Evolutionary conservation across 495 filamentous ascomycete genomes (phyloP), one percentile per base, ranked within the genome.

Genomic region (Penicillium egyptiacum): DNA sequence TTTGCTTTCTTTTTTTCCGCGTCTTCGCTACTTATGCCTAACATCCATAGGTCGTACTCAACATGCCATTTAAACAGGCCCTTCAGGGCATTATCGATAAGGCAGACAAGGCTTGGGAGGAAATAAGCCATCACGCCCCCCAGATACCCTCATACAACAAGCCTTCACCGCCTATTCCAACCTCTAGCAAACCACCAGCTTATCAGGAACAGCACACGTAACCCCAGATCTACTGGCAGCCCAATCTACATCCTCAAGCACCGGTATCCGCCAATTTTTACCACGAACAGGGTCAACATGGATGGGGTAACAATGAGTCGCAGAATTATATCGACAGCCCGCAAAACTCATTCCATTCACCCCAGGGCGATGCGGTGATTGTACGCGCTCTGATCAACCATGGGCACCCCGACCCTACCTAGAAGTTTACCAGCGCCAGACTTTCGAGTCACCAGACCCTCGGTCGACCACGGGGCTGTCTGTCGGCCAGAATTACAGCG

Each of bases 301-400:
- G 65, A 37, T 68, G 65, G 65, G 65, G 65, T 49, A 68, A 68
- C 56, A 57, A 68, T 28, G 65, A 68, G 53, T 22, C 63, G 44
- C 65, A 68, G 60, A 66, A 68, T 50, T 68, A 68, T 44, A 44
- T 59, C 56, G 60, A 66, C 55, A 63, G 59, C 50, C 65, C 53
- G 17, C 60, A 68, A 46, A 68, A 68, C 50, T 63, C 63, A 55
- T 66, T 68, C 60, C 65, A 68, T 59, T 66, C 65, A 59, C n/a
- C 17, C 51, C 63, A 68, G 17, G 65, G 63, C 35, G 63, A 68
- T 57, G 63, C 63, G 40, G 40, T 68, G 60, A 63, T 68, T 37
- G 55, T 68, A 45, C 65, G 65, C 50, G 63, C 65, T 49, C 46
- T 68, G 50, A 63, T 66, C 57, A 66, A 66, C 57, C 63, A 66